Evolutionary conservation across 148 eudicot species (phyloP).

Genomic region (Linanthus parryae): DNA sequence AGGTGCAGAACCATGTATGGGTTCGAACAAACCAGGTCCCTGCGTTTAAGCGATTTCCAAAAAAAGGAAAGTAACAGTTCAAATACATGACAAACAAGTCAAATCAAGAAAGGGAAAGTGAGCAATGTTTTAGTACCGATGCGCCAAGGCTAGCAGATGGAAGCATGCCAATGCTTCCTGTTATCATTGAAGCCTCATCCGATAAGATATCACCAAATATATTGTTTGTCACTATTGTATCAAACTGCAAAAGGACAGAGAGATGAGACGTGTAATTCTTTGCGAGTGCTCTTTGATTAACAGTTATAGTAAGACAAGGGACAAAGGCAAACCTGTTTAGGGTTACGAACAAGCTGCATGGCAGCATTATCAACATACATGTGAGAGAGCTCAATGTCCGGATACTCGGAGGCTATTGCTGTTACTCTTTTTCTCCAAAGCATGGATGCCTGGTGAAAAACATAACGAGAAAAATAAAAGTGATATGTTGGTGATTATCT

Average conservation of each 20-base stretch:
- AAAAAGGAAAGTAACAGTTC: not conserved
- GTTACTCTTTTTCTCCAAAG: conserved; percentile 86
- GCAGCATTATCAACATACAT: conserved; percentile 99
- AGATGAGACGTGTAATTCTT: not conserved
- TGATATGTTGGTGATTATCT: too few species aligned
- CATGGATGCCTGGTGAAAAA: conserved; percentile 75
- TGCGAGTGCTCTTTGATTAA: not conserved
- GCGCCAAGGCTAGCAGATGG: conserved; percentile 89
- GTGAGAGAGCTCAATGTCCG: conserved; percentile 94
- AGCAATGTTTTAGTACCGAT: conserved; percentile 36
- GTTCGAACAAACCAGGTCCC: conserved; percentile 98
- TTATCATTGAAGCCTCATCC: conserved; percentile 94
- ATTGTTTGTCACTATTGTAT: conserved; percentile 90
- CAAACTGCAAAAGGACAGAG: conserved; percentile 55
- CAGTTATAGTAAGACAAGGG: not conserved
- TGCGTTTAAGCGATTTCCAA: conserved; percentile 20
- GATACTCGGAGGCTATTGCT: conserved; percentile 67
- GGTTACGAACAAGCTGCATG: conserved; percentile 96
- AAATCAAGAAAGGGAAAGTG: not conserved
- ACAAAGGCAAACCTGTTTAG: conserved; percentile 58
- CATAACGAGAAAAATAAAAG: not conserved
- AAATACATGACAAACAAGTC: not conserved
- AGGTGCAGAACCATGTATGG: conserved; percentile 99
- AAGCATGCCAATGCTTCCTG: conserved; percentile 98
- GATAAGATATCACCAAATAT: conserved; percentile 94